Conservation (phyloP, 306 rosid species). For the Dryas octopetala region DNA sequence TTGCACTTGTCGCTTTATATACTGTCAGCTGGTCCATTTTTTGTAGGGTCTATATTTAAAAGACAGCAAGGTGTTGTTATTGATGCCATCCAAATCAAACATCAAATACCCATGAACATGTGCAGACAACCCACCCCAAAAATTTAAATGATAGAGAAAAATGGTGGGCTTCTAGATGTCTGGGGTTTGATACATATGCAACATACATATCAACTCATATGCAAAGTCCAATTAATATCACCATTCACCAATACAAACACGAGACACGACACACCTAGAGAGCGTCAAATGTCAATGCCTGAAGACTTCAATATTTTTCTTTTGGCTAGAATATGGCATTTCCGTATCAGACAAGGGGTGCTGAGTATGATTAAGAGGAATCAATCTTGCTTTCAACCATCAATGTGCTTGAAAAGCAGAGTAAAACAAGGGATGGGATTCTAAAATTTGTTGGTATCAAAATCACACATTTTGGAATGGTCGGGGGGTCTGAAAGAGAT, state of each 20-base stretch:
- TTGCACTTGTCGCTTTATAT: no score
- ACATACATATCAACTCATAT: no score
- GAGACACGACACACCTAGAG: slow-evolving; percentile 5
- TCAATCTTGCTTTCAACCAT: slow-evolving; percentile 15
- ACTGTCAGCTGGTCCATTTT: no score
- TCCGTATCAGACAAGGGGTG: slow-evolving; percentile 9
- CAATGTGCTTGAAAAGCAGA: slow-evolving; percentile 1
- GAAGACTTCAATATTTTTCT: background rate
- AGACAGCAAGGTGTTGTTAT: no score
- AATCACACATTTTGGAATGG: background rate
- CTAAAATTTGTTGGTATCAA: slow-evolving; percentile 3
- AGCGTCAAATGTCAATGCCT: background rate
- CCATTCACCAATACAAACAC: background rate
- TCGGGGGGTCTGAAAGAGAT: background rate
- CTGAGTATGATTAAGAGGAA: background rate
- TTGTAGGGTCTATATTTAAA: no score
- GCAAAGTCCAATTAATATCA: background rate
- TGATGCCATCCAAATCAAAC: background rate
- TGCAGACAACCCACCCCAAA: no score
- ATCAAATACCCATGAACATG: no score
- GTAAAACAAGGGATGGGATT: slow-evolving; percentile 19
- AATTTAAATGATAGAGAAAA: no score
- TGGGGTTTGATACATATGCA: no score
- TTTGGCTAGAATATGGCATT: background rate
- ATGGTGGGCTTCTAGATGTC: no score